A percentile compares a stretch with the other conserved stretches of the same genome.
phyloP scores from a whole-genome alignment of 75 land plant species.

The Cupressus sempervirens region DNA sequence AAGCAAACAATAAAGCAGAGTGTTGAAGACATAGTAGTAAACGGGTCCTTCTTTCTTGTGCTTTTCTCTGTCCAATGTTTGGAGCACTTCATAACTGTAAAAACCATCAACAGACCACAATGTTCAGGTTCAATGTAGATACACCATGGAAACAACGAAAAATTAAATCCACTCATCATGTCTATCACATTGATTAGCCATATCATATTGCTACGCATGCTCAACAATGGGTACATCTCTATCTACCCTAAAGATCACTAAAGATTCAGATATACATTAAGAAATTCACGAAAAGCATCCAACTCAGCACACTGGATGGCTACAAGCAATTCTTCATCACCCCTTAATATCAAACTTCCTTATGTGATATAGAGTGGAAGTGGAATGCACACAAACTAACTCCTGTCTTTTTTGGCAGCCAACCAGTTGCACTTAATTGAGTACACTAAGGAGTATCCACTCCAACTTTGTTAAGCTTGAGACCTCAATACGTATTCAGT shows the following conservation, averaged over 20 bases:
- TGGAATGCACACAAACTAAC: too few relatives aligned
- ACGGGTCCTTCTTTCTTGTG: constrained; percentile 64
- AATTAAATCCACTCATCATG: neutral
- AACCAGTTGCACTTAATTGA: too few relatives aligned
- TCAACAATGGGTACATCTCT: neutral
- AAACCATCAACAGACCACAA: neutral
- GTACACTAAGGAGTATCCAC: too few relatives aligned
- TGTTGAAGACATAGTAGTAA: constrained; percentile 74
- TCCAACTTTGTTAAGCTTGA: too few relatives aligned
- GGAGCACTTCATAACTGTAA: constrained; percentile 65
- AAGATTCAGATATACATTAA: neutral
- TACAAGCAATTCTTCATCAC: too few relatives aligned
- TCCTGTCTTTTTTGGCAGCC: too few relatives aligned
- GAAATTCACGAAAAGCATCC: neutral
- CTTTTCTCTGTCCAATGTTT: constrained; percentile 53
- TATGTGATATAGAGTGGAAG: too few relatives aligned
- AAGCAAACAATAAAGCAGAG: constrained; percentile 69
- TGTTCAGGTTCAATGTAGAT: neutral
- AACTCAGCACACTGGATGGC: too few relatives aligned
- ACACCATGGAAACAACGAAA: neutral
- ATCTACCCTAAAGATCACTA: neutral
- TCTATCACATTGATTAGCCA: neutral
- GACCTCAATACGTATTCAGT: too few relatives aligned
- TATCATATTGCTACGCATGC: neutral
- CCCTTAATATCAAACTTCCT: too few relatives aligned